Conservation (phyloP, 2,329 filamentous ascomycete genomes). For the Pyrenophora seminiperda region DNA sequence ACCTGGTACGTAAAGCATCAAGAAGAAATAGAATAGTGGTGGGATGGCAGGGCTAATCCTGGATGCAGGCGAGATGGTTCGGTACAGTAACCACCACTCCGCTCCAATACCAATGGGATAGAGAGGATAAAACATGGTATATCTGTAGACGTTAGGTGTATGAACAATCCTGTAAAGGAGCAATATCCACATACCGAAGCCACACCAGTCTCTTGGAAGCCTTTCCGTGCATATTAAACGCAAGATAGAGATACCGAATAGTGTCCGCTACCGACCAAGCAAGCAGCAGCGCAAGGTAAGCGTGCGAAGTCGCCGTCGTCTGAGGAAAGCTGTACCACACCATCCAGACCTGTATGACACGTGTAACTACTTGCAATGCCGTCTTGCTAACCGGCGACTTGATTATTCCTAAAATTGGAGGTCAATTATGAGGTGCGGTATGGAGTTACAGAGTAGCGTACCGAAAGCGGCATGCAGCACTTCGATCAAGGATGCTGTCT, state of each 20-base stretch:
- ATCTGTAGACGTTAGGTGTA: slow-evolving; percentile 8
- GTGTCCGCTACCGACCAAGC: slow-evolving; percentile 33
- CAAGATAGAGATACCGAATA: slow-evolving; percentile 30
- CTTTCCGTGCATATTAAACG: slow-evolving; percentile 26
- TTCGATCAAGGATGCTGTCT: slow-evolving; percentile 30
- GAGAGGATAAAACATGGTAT: slow-evolving; percentile 33
- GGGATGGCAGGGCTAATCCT: slow-evolving; percentile 19
- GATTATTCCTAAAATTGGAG: slow-evolving; percentile 22
- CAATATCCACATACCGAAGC: slow-evolving; percentile 21
- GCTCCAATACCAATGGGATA: slow-evolving; percentile 36
- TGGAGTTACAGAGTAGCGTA: slow-evolving; percentile 4
- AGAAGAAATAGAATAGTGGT: slow-evolving; percentile 26
- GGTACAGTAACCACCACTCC: slow-evolving; percentile 36
- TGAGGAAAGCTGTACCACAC: slow-evolving; percentile 31
- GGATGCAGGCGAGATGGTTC: slow-evolving; percentile 17
- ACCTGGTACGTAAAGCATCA: slow-evolving; percentile 34
- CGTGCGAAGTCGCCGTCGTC: slow-evolving; percentile 21
- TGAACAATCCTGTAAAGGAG: not conserved
- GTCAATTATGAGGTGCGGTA: not conserved
- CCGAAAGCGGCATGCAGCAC: slow-evolving; percentile 27
- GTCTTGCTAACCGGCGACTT: slow-evolving; percentile 34
- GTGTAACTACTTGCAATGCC: slow-evolving; percentile 28
- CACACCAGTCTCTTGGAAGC: slow-evolving; percentile 21
- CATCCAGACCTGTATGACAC: slow-evolving; percentile 38
- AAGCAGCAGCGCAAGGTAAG: slow-evolving; percentile 26